Conservation (phyloP, 257 asterid species). For the Forsythia suspensa region DNA sequence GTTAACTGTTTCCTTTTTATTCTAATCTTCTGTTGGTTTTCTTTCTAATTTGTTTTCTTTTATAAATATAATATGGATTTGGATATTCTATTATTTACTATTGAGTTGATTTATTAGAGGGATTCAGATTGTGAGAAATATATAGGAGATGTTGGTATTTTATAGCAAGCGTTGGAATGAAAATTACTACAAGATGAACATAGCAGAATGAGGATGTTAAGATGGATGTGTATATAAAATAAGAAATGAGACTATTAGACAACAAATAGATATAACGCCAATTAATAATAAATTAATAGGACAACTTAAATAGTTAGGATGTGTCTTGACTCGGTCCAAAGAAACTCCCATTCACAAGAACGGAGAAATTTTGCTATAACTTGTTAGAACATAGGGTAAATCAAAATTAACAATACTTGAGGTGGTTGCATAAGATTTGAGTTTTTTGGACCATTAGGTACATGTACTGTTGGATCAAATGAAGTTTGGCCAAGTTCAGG, state of each 20-base stretch:
- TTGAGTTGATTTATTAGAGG: not conserved
- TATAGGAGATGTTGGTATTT: not conserved
- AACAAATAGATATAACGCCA: not conserved
- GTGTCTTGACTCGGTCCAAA: not conserved
- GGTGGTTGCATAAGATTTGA: not conserved
- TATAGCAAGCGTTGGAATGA: not conserved
- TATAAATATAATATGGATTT: not conserved
- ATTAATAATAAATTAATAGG: not conserved
- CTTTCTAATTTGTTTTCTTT: constrained; percentile 1
- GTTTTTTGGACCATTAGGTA: not conserved
- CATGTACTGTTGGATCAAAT: not conserved
- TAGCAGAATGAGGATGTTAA: not conserved
- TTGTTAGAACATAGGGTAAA: not conserved
- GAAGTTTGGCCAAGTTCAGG: not conserved
- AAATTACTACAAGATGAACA: not conserved
- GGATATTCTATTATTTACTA: not conserved
- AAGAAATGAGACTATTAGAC: not conserved
- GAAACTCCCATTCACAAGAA: not conserved
- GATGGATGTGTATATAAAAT: not conserved
- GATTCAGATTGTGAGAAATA: not conserved
- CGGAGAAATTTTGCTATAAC: not conserved
- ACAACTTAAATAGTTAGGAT: not conserved
- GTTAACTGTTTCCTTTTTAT: constrained; percentile 9
- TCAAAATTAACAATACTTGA: not conserved
- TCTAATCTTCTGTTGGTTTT: not conserved